phyloP scores from a whole-genome alignment of 306 rosid species.

The Leucaena leucocephala region DNA sequence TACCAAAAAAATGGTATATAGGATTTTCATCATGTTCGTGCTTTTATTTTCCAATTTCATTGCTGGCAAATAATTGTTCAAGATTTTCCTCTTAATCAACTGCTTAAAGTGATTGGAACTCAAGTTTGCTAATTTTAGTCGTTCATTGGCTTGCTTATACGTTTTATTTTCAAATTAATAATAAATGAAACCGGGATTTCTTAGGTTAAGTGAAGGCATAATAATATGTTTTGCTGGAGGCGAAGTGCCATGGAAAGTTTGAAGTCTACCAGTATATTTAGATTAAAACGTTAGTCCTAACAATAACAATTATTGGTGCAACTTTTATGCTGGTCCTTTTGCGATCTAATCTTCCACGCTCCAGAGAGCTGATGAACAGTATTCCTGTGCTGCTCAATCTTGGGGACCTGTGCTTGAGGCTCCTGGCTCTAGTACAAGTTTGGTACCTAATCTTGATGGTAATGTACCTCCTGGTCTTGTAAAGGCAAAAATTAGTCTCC shows the following conservation, averaged over 20 bases:
- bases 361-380: conserved; percentile 70
- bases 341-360: conserved; percentile 16
- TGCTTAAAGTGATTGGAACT: background rate
- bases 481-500: conserved; percentile 55
- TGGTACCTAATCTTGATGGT: conserved; percentile 32
- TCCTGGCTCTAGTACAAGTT: conserved; percentile 45
- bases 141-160: conserved; percentile 2
- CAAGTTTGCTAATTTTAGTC: background rate
- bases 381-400: conserved; percentile 46
- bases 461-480: conserved; percentile 62
- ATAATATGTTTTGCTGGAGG: background rate
- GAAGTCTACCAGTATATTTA: background rate
- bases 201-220: background rate
- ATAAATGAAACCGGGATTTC: background rate
- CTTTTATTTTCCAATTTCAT: conserved; percentile 17
- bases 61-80: conserved; percentile 6
- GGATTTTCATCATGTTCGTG: conserved; percentile 5
- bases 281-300: background rate
- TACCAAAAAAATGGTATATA: conserved; percentile 61
- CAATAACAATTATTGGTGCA: background rate
- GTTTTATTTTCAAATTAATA: background rate
- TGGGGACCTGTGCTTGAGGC: conserved; percentile 40
- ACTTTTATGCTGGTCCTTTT: conserved; percentile 11
- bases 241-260: background rate
- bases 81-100: background rate